These are phyloP conservation scores for Metschnikowia sp. DNA, from an alignment of 805 yeast genomes.

Conservation along the genomic window DNA sequence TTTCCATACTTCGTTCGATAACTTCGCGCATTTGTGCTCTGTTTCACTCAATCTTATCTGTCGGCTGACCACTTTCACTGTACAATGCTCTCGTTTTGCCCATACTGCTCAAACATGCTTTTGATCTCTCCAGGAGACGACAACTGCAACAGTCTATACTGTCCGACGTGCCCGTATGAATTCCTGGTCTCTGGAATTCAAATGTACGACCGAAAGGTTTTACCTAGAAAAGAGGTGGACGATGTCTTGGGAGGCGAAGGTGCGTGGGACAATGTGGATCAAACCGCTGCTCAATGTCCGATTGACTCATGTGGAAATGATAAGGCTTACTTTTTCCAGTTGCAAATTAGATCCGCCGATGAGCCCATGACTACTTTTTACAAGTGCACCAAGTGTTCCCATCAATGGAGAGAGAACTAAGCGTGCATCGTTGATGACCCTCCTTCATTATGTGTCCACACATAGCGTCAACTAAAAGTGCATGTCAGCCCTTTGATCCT, in stretches of 20 bases:
- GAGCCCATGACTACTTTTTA: conserved; percentile 99
- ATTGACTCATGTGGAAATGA: conserved; percentile 78
- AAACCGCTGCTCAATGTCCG: conserved; percentile 91
- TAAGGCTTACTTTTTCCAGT: conserved; percentile 94
- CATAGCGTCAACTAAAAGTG: too few species aligned
- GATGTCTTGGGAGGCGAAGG: conserved; percentile 96
- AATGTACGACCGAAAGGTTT: conserved; percentile 77
- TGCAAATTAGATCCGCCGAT: conserved; percentile 96
- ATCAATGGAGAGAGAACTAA: conserved; percentile 95
- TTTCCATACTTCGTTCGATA: too few species aligned
- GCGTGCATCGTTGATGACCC: too few species aligned
- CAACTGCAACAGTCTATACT: conserved; percentile 66
- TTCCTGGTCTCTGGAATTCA: conserved; percentile 83
- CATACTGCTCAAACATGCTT: conserved; percentile 89
- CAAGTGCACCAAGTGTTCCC: conserved; percentile 88
- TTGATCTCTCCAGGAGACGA: conserved; percentile 56
- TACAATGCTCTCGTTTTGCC: conserved; percentile 88
- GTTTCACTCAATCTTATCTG: background rate
- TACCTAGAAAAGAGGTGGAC: conserved; percentile 87
- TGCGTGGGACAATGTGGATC: conserved; percentile 99
- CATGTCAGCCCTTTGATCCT: too few species aligned
- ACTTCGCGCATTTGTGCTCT: too few species aligned
- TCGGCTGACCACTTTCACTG: too few species aligned
- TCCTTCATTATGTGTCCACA: too few species aligned
- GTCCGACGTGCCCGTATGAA: conserved; percentile 94